Percentiles rank a stretch among this genome's conserved stretches.
Evolutionary conservation across 2,329 filamentous ascomycete genomes (phyloP).

Genomic region (Fusarium falciforme): DNA sequence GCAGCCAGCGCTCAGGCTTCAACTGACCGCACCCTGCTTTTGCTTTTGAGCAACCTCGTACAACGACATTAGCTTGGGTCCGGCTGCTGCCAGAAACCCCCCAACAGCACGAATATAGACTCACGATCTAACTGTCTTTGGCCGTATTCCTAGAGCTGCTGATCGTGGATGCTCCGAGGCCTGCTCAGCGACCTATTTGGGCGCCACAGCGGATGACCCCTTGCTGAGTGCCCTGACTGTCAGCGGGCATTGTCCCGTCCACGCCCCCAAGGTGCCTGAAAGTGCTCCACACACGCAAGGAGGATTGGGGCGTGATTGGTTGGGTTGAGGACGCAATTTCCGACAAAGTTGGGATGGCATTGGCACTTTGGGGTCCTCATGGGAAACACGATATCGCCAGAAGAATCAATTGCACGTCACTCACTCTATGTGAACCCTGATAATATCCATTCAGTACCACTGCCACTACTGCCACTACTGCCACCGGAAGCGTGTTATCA

Average conservation of each 20-base stretch:
- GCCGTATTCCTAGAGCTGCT: background rate
- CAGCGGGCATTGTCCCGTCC: conserved; percentile 8
- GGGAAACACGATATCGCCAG: background rate
- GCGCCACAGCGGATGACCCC: conserved; percentile 6
- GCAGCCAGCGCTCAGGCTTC: background rate
- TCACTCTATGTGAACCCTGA: background rate
- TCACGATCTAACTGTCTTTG: background rate
- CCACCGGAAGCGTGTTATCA: background rate
- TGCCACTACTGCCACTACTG: no score
- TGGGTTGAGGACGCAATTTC: conserved; percentile 37
- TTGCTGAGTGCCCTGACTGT: conserved; percentile 1
- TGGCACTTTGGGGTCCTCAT: background rate
- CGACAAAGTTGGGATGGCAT: conserved; percentile 11
- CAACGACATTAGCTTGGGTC: conserved; percentile 1
- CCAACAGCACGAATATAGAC: conserved; percentile 5
- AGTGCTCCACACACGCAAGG: background rate
- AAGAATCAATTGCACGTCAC: background rate
- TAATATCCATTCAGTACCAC: background rate
- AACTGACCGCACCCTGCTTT: background rate
- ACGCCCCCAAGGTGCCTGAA: conserved; percentile 26
- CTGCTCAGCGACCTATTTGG: background rate
- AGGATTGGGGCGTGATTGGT: conserved; percentile 17
- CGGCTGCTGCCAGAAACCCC: background rate
- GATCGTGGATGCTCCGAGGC: background rate
- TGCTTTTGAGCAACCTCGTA: conserved; percentile 16